Percentiles rank a stretch among this genome's conserved stretches.
phyloP scores from a whole-genome alignment of 306 rosid species.

The Corylus americana region DNA sequence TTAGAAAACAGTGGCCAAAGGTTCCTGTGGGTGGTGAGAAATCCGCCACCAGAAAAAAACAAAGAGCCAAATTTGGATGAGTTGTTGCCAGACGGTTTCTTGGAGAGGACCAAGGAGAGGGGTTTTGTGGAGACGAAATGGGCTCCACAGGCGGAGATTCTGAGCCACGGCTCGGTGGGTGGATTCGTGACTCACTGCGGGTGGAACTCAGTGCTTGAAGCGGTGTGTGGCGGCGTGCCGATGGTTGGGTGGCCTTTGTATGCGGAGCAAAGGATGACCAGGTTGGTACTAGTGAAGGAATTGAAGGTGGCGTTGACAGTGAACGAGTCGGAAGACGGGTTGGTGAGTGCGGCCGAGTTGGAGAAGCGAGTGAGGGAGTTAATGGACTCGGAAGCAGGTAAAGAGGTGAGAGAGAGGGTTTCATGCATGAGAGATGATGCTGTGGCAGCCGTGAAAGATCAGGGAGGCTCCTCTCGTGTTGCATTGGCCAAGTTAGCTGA shows the following conservation, averaged over 20 bases:
- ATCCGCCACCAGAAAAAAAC: background rate
- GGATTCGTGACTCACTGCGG: conserved; percentile 46
- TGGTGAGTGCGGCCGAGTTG: conserved; percentile 40
- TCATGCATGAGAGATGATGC: conserved; percentile 5
- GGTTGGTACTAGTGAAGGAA: conserved; percentile 14
- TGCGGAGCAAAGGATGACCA: conserved; percentile 38
- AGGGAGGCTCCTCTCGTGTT: conserved; percentile 22
- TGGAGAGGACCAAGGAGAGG: conserved; percentile 2
- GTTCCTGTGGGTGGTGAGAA: conserved; percentile 5
- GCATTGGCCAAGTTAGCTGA: background rate
- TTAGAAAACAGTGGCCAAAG: conserved; percentile 7
- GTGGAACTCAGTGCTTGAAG: conserved; percentile 43
- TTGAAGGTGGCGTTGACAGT: conserved; percentile 20
- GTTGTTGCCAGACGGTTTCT: background rate
- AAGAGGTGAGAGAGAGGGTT: conserved; percentile 25
- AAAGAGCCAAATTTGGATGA: conserved; percentile 2
- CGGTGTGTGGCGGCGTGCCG: conserved; percentile 25
- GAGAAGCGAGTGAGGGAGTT: conserved; percentile 34
- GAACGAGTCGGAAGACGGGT: conserved; percentile 1
- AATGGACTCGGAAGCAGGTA: conserved; percentile 32
- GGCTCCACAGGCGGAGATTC: conserved; percentile 23
- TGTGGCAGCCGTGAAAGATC: conserved; percentile 9
- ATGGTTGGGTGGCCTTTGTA: conserved; percentile 43
- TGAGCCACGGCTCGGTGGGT: conserved; percentile 26
- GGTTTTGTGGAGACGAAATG: background rate